A percentile compares a stretch with the other conserved stretches of the same genome.
Conservation (phyloP, 768 basidiomycete species). For the Lentinula detonsa region DNA sequence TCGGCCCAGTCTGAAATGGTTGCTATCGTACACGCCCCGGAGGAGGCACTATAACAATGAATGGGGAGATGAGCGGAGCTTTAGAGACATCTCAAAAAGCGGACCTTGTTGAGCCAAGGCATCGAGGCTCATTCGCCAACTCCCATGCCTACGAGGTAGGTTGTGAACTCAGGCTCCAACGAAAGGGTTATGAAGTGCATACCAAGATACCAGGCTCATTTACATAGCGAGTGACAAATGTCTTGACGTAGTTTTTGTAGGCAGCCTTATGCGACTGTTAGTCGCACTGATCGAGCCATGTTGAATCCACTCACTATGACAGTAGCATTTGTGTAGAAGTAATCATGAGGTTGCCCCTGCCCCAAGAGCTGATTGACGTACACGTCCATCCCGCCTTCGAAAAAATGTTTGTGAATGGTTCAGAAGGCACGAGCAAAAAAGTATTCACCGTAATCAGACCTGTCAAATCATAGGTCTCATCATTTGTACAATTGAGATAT, state of each 20-base stretch:
- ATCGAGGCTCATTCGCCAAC: slow-evolving; percentile 39
- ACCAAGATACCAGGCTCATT: slow-evolving; percentile 55
- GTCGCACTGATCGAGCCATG: neutral
- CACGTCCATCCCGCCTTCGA: slow-evolving; percentile 57
- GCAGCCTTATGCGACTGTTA: slow-evolving; percentile 23
- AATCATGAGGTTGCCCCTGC: slow-evolving; percentile 37
- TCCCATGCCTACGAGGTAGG: slow-evolving; percentile 17
- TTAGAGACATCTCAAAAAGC: neutral
- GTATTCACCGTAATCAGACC: slow-evolving; percentile 7
- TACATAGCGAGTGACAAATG: slow-evolving; percentile 42
- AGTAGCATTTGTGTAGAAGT: slow-evolving; percentile 53
- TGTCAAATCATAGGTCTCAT: neutral
- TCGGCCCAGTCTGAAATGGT: slow-evolving; percentile 51
- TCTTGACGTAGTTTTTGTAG: slow-evolving; percentile 45
- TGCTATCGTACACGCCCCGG: slow-evolving; percentile 40
- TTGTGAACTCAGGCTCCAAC: neutral
- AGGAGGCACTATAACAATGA: slow-evolving; percentile 14
- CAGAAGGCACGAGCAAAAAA: neutral
- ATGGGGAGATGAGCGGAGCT: neutral
- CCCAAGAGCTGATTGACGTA: slow-evolving; percentile 51
- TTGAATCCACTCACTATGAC: slow-evolving; percentile 32
- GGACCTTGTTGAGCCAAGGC: slow-evolving; percentile 36
- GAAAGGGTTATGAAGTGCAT: slow-evolving; percentile 22
- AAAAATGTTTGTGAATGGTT: neutral
- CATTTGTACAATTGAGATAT: neutral